Evolutionary conservation across 2,329 filamentous ascomycete species (phyloP), one percentile per base, ranked within the genome.

Genomic region (Beauveria sp.): DNA sequence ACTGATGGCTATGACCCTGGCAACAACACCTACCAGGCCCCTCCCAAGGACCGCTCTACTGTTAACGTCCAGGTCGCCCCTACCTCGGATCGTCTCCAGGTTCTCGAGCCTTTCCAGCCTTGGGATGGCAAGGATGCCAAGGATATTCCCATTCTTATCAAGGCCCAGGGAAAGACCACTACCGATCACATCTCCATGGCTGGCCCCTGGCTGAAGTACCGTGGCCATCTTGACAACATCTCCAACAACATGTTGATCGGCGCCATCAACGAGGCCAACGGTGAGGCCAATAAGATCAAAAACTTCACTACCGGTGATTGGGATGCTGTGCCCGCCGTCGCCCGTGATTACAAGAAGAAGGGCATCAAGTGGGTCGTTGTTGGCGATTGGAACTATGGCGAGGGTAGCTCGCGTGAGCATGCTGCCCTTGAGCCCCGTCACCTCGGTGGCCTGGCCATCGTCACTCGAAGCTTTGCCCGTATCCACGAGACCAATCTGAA

Each of bases 401-500:
- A 99, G 81, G 95, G 95, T 70, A 91, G 86, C 75, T 98, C 95
- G 66, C 92, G 95, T 85, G 95, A 99, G 84, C 95, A 99, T 77
- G 95, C 95, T 70, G 95, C 95, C 77, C 87, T 99, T 65, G 93
- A 99, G 84, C 95, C 95, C 74, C 88, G 95, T 75, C 93, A 98
- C 82, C 88, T 99, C 67, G 95, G 95, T 73, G 95, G 93, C 77
- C 86, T 97, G 72, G 95, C 93, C 72, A 96, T 99, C 82, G 96
- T 99, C 75, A 93, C 89, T 73, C 89, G 91, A 74, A 91, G 86
- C 67, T 99, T 99, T 75, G 95, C 95, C 72, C 95, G 95, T 89
- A 99, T 99, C 74, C 95, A 99, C 85, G 95, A 99, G 85, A 99
- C 95, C 83, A 99, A 99, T 86, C 81, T 99, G 82, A 99, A 99